These are phyloP conservation scores for Penicillium ochrochloron DNA, from an alignment of 495 filamentous ascomycete species.

Conservation along the genomic window DNA sequence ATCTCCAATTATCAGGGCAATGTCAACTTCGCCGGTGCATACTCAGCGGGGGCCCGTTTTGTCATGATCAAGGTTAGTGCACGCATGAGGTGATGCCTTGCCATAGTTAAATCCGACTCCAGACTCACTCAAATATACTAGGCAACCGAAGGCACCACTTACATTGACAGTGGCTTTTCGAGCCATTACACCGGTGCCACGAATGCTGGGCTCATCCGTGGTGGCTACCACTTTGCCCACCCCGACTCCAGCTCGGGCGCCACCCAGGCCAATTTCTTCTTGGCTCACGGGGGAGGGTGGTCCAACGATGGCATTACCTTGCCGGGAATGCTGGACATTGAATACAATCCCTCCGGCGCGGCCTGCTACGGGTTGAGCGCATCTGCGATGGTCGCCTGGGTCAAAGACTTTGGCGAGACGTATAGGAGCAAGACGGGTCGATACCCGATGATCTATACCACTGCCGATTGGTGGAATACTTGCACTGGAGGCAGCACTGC, in stretches of 20 bases:
- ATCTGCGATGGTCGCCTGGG: conserved; percentile 63
- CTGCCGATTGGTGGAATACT: conserved; percentile 63
- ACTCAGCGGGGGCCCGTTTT: conserved; percentile 63
- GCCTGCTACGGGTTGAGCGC: conserved; percentile 58
- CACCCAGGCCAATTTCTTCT: conserved; percentile 62
- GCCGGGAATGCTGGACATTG: conserved; percentile 70
- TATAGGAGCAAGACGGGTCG: conserved; percentile 56
- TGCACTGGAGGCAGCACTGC: conserved; percentile 62
- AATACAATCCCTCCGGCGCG: conserved; percentile 51
- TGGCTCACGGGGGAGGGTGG: conserved; percentile 67
- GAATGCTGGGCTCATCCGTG: conserved; percentile 60
- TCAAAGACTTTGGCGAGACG: conserved; percentile 60
- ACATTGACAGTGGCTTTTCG: conserved; percentile 56
- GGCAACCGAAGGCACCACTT: conserved; percentile 65
- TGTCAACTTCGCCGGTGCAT: conserved; percentile 61
- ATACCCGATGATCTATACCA: conserved; percentile 66
- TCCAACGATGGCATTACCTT: conserved; percentile 63
- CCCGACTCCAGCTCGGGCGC: conserved; percentile 54
- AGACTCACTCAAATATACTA: conserved; percentile 21
- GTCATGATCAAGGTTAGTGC: conserved; percentile 67
- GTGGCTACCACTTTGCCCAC: conserved; percentile 68
- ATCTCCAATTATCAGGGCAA: conserved; percentile 64
- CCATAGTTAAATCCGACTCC: neutral
- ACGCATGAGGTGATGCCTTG: neutral
- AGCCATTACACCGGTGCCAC: conserved; percentile 60